These are phyloP conservation scores for Austropuccinia psidii DNA, from an alignment of 1,284 basidiomycete species.

Conservation along the genomic window DNA sequence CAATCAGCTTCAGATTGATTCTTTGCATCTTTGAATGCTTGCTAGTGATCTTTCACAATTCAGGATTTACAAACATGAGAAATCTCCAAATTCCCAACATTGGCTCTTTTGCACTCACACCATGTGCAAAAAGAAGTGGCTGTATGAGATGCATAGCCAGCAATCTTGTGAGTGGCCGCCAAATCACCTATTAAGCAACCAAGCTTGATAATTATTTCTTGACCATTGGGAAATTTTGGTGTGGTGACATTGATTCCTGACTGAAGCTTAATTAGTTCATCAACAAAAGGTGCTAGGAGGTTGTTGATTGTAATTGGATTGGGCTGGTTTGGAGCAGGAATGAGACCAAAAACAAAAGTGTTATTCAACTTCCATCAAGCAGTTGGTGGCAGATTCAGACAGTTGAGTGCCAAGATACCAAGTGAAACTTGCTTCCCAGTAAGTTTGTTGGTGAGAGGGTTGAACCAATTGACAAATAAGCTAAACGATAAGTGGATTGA, in stretches of 20 bases:
- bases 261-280: background rate
- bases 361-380: background rate
- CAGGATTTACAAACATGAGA: no score
- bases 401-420: background rate
- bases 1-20: no score
- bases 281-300: background rate
- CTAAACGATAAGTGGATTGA: no score
- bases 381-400: background rate
- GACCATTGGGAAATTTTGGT: background rate
- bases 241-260: background rate
- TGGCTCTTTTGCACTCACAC: background rate
- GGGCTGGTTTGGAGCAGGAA: background rate
- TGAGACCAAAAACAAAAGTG: background rate
- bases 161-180: background rate
- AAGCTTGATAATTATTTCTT: background rate
- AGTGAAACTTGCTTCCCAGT: background rate
- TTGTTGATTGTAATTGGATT: background rate
- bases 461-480: constrained; percentile 15
- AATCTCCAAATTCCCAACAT: no score
- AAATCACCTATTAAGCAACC: background rate
- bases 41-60: no score
- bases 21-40: no score
- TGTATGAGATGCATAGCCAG: constrained; percentile 6
- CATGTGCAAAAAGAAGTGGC: background rate
- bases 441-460: background rate